These are phyloP conservation scores for Cyberlindnera maclurae DNA, from an alignment of 805 yeast species.

Conservation along the genomic window DNA sequence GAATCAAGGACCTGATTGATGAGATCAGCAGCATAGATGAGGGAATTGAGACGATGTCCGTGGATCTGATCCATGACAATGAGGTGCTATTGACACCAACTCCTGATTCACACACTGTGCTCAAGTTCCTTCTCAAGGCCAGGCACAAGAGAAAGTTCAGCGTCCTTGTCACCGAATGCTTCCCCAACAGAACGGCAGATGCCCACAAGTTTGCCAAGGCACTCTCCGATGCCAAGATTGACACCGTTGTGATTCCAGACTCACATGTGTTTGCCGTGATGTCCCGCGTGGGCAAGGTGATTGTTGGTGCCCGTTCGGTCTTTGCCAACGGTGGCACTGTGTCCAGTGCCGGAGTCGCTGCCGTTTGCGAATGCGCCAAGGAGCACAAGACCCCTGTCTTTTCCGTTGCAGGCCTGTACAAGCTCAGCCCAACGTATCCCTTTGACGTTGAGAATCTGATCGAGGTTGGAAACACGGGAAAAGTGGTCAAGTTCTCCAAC, in stretches of 20 bases:
- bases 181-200: conserved; percentile 75
- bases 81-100: conserved; percentile 87
- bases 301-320: conserved; percentile 86
- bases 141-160: conserved; percentile 86
- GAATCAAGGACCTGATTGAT: conserved; percentile 85
- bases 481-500: conserved; percentile 72
- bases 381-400: conserved; percentile 95
- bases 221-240: conserved; percentile 79
- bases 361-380: conserved; percentile 93
- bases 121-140: conserved; percentile 80
- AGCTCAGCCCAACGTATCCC: conserved; percentile 84
- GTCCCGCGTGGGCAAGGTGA: conserved; percentile 95
- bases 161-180: conserved; percentile 85
- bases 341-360: conserved; percentile 82
- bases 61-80: conserved; percentile 90
- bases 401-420: conserved; percentile 90
- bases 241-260: conserved; percentile 88
- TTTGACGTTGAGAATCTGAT: conserved; percentile 74
- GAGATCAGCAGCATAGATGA: conserved; percentile 87
- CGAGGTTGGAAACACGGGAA: conserved; percentile 93
- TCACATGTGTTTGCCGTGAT: conserved; percentile 89
- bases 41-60: conserved; percentile 83
- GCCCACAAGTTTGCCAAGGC: conserved; percentile 77
- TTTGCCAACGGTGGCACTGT: conserved; percentile 95
- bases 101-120: conserved; percentile 83